phyloP scores from a whole-genome alignment of 331 rosid genomes.

The Erythrophleum ivorense region DNA sequence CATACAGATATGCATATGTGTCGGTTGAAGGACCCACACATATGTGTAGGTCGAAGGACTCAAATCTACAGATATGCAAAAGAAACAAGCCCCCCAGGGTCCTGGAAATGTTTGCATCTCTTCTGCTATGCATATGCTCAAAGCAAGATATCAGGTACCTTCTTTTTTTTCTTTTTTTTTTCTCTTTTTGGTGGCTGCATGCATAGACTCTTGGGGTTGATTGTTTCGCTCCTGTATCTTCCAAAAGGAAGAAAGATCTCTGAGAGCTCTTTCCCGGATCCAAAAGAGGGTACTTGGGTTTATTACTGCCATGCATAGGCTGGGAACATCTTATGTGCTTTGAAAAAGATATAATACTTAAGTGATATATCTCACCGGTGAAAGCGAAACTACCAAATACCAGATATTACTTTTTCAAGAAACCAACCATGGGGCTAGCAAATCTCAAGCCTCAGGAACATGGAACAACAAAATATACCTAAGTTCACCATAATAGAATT shows the following conservation, averaged over 20 bases:
- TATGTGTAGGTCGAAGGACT: too few relatives aligned
- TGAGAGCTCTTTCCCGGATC: too few relatives aligned
- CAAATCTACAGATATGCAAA: too few relatives aligned
- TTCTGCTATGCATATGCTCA: background rate
- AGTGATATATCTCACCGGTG: constrained; percentile 2
- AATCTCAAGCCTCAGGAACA: constrained; percentile 13
- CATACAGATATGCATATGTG: too few relatives aligned
- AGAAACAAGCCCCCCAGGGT: too few relatives aligned
- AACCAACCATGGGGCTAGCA: constrained; percentile 15
- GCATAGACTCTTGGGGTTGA: too few relatives aligned
- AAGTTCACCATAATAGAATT: background rate
- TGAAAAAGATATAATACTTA: background rate
- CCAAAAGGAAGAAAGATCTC: too few relatives aligned
- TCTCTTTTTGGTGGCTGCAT: background rate
- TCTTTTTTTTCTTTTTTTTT: background rate
- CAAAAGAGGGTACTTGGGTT: too few relatives aligned
- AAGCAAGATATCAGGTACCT: background rate
- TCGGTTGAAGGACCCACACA: too few relatives aligned
- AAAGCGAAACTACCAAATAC: constrained; percentile 27
- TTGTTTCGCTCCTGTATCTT: too few relatives aligned
- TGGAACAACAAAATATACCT: constrained; percentile 21
- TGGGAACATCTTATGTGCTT: background rate
- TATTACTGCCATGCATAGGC: too few relatives aligned
- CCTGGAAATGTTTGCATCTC: background rate
- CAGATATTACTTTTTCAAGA: constrained; percentile 34